Evolutionary conservation across 2,329 filamentous ascomycete species (phyloP), one percentile per base, ranked within the genome.

Genomic region (Fusarium staphyleae): DNA sequence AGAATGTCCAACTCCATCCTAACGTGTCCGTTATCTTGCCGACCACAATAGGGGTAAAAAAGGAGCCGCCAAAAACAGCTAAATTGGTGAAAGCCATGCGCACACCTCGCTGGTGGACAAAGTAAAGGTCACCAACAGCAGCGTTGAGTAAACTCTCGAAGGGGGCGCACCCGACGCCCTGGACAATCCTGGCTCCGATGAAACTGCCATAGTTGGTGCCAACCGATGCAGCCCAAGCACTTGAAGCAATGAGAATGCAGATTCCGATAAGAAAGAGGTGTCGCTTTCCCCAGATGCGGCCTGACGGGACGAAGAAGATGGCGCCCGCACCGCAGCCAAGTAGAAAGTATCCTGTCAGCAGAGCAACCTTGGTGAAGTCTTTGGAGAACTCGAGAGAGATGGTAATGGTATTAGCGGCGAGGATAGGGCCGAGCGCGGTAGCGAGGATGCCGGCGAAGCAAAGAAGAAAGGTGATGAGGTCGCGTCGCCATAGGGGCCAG

Each of bases 91-190:
- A 79, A 1, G 93, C 93, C 93, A 97, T 97, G 49, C 93, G 85
- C 63, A 88, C 84, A 26, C 93, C 92, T 45, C 90, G 83, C 78
- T 91, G 80, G 79, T 89, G 93, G 19, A 97, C 91, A 72, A 87
- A 95, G 74, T 93, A 97, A 44, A 98, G 71, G 72, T 98, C 93
- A 33, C 92, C 93, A 6, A 97, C 90, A 41, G 86, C 88, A 1
- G 91, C 91, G 72, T 96, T 96, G 52, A 97, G 88, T 18, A 97
- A 77, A 1, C 90, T 90, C 74, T 98, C 93, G 62, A 95, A 97
- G 0, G 93, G 93, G 8, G 92, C 92, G 14, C 92, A 81, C 0
- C 89, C 92, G 35, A 97, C 82, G 15, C 93, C 93, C 73, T 97
- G 93, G 50, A 96, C 84, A 44, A 96, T 83, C 11, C 93, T 82